Base-by-base conservation (phyloP, 106 monocot species). In the Ottelia alismoides region DNA sequence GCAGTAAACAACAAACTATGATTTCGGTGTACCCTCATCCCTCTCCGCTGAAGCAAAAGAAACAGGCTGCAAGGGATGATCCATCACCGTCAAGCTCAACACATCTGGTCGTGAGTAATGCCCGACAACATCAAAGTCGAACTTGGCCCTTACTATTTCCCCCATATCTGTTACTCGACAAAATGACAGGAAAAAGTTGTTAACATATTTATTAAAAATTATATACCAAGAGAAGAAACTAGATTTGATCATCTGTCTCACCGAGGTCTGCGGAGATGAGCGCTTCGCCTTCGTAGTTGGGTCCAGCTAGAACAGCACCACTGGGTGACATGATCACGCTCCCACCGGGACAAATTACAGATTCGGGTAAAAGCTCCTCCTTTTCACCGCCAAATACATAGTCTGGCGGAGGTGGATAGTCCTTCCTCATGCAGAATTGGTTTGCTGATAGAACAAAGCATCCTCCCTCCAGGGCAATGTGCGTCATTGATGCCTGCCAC, bases 401-500 rank as follows among this genome's bases (percentile, higher is more conserved):
- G 23, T 96, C 82, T 20, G 88, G 96, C 31, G 88, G 81, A 0
- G 84, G 71, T 25, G 96, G 96, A 57, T 96, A 96, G 57, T 96
- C 89, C 59, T 82, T 96, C 61, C 96, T 68, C n/a, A 88, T 65
- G 52, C 96, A 89, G 50, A 96, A 96, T 58, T 96, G 96, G 56
- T 96, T 96, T 61, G 85, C 78, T 22, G 67, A 67, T 11, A 67
- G 50, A 27, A 67, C 58, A 51, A 67, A 67, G 17, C 67, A 67
- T 58, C 96, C 96, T 11, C 96, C 96, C 70, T 96, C 96, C 7
- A 96, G 65, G 2, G 96, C 96, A 57, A 96, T 85, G 54, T 96
- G 96, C 2, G 74, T 82, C 96, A 96, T 89, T 21, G 96, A 89
- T 20, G 96, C 78, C 63, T 89, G 96, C 96, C 96, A 96, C 2